A percentile compares a stretch with the other conserved stretches of the same genome.
Evolutionary conservation across 768 basidiomycete genomes (phyloP).

Genomic region (Neoboletus subvelutipes): DNA sequence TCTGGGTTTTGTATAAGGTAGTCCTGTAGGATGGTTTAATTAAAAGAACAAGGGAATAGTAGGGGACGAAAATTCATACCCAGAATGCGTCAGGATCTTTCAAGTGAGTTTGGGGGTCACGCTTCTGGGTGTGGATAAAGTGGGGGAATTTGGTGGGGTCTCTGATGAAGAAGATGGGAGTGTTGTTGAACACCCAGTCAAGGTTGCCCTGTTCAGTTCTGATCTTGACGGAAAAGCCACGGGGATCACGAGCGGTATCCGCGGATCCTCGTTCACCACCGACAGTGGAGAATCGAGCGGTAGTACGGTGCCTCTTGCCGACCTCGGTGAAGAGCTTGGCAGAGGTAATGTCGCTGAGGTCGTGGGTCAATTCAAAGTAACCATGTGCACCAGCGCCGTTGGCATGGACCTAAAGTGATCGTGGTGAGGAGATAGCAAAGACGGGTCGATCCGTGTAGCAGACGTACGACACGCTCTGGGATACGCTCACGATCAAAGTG

Average conservation of each 20-base stretch:
- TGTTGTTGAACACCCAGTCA: slow-evolving; percentile 93
- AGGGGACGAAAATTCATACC: slow-evolving; percentile 38
- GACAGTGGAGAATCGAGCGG: slow-evolving; percentile 92
- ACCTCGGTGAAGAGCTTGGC: slow-evolving; percentile 63
- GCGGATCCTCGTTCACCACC: slow-evolving; percentile 86
- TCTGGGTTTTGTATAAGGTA: slow-evolving; percentile 87
- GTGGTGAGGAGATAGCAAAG: slow-evolving; percentile 24
- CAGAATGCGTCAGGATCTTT: slow-evolving; percentile 87
- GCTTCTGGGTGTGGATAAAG: slow-evolving; percentile 93
- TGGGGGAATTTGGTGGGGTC: slow-evolving; percentile 90
- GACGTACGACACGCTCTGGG: slow-evolving; percentile 84
- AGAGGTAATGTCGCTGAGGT: slow-evolving; percentile 79
- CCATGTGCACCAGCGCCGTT: slow-evolving; percentile 94
- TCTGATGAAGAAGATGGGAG: slow-evolving; percentile 88
- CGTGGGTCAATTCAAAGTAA: slow-evolving; percentile 86
- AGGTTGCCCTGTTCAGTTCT: slow-evolving; percentile 89
- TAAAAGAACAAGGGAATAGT: neutral
- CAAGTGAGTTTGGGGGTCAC: slow-evolving; percentile 88
- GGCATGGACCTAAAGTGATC: slow-evolving; percentile 68
- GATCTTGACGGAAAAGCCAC: slow-evolving; percentile 90
- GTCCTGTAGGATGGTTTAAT: slow-evolving; percentile 50
- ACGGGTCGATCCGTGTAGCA: neutral
- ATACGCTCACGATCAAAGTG: slow-evolving; percentile 96
- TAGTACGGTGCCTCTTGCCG: slow-evolving; percentile 68
- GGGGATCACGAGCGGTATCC: slow-evolving; percentile 90